A percentile compares a stretch with the other conserved stretches of the same genome.
These are phyloP conservation scores for Prosopis cineraria DNA, from an alignment of 306 rosid species.

Conservation along the genomic window DNA sequence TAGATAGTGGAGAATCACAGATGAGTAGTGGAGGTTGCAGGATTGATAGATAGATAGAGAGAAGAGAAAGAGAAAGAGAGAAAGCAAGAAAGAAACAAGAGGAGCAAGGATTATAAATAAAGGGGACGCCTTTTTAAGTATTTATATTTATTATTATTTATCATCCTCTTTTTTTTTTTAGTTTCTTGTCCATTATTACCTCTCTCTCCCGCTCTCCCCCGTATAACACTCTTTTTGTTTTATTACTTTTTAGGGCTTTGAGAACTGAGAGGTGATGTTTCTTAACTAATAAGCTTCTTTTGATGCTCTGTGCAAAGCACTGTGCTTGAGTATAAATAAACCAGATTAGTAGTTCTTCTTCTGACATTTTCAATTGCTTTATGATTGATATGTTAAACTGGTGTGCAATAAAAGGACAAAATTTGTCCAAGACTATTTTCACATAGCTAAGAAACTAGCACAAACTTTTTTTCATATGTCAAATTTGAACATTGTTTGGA, in stretches of 20 bases:
- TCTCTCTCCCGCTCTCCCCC: constrained; percentile 15
- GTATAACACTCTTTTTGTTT: constrained; percentile 52
- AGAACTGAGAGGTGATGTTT: constrained; percentile 51
- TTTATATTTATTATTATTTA: constrained; percentile 44
- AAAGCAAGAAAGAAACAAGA: constrained; percentile 41
- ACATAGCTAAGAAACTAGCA: too few relatives aligned
- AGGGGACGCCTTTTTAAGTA: constrained; percentile 57
- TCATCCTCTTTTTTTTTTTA: too few relatives aligned
- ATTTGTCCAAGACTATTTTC: too few relatives aligned
- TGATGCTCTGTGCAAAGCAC: constrained; percentile 39
- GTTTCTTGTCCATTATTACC: constrained; percentile 27
- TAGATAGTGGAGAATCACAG: too few relatives aligned
- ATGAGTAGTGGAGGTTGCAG: too few relatives aligned
- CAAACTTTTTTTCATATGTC: too few relatives aligned
- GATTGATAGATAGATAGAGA: too few relatives aligned
- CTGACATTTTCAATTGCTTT: constrained; percentile 4
- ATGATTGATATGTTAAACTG: background rate
- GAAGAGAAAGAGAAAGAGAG: constrained; percentile 36
- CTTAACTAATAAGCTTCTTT: constrained; percentile 80
- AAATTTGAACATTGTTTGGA: too few relatives aligned
- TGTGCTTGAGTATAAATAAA: background rate
- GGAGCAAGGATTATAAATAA: constrained; percentile 47
- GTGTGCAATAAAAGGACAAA: too few relatives aligned
- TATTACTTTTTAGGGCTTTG: constrained; percentile 80
- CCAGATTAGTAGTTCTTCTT: constrained; percentile 7